These are phyloP conservation scores for Zychaea mexicana DNA, from an alignment of 371 early-diverging fungal species.

Conservation along the genomic window DNA sequence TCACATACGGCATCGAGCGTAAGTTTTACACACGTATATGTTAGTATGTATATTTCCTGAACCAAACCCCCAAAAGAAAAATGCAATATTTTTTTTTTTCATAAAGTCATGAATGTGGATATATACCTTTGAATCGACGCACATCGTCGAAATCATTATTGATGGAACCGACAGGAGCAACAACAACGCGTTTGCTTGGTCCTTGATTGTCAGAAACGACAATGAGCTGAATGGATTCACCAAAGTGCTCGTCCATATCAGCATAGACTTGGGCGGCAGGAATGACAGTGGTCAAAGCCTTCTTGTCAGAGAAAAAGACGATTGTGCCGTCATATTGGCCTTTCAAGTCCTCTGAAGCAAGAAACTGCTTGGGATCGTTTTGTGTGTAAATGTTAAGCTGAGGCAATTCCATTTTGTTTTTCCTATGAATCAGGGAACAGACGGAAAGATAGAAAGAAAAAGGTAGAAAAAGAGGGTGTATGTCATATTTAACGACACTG, in stretches of 20 bases:
- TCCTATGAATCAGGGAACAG: background rate
- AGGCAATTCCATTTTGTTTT: slow-evolving; percentile 14
- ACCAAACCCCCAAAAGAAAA: background rate
- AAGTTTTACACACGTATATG: background rate
- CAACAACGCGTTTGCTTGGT: slow-evolving; percentile 64
- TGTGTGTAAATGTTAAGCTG: background rate
- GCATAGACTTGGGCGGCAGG: slow-evolving; percentile 28
- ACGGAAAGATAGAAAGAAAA: background rate
- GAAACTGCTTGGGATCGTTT: background rate
- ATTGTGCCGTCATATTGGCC: slow-evolving; percentile 38
- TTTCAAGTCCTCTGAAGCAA: background rate
- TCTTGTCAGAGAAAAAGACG: slow-evolving; percentile 41
- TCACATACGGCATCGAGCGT: too few relatives aligned
- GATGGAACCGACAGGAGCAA: slow-evolving; percentile 75
- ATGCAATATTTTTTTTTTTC: too few relatives aligned
- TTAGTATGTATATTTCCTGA: background rate
- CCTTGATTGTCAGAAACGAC: slow-evolving; percentile 29
- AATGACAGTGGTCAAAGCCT: slow-evolving; percentile 20
- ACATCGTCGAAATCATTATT: slow-evolving; percentile 82
- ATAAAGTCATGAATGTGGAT: background rate
- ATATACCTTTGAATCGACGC: slow-evolving; percentile 65
- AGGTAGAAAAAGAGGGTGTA: background rate
- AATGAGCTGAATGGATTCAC: slow-evolving; percentile 39
- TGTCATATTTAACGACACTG: too few relatives aligned
- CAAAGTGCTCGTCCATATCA: slow-evolving; percentile 43